phyloP scores from a whole-genome alignment of 352 stramenopile species.

The Phytophthora parvispora region DNA sequence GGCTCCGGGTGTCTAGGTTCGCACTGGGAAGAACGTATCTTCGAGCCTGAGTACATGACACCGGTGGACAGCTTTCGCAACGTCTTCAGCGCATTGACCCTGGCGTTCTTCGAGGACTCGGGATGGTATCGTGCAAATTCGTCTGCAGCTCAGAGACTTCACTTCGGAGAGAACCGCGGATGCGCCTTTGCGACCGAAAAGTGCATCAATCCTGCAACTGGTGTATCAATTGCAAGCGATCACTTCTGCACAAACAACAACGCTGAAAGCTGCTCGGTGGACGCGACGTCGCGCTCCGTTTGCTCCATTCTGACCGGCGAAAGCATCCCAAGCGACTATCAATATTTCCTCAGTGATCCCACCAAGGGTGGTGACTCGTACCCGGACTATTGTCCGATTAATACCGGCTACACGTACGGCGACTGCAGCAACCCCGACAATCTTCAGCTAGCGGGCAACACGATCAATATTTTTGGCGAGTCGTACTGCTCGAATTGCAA shows the following conservation, averaged over 20 bases:
- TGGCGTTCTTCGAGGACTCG: slow-evolving; percentile 88
- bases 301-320: slow-evolving; percentile 58
- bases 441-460: slow-evolving; percentile 43
- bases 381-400: slow-evolving; percentile 83
- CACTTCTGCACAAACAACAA: slow-evolving; percentile 74
- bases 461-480: slow-evolving; percentile 82
- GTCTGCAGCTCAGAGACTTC: slow-evolving; percentile 57
- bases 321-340: slow-evolving; percentile 57
- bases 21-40: slow-evolving; percentile 89
- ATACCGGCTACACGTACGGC: slow-evolving; percentile 68
- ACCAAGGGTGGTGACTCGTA: slow-evolving; percentile 67
- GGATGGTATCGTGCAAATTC: slow-evolving; percentile 82
- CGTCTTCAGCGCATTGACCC: slow-evolving; percentile 71
- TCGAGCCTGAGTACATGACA: slow-evolving; percentile 88
- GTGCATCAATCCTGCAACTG: slow-evolving; percentile 71
- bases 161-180: slow-evolving; percentile 76
- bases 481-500: slow-evolving; percentile 78
- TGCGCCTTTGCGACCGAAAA: slow-evolving; percentile 74
- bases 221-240: slow-evolving; percentile 49
- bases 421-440: slow-evolving; percentile 76
- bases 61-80: slow-evolving; percentile 85
- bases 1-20: slow-evolving; percentile 78
- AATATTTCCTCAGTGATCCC: slow-evolving; percentile 65
- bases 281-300: slow-evolving; percentile 73
- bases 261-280: slow-evolving; percentile 82